Evolutionary conservation across 441 rosid species (phyloP), one percentile per base, ranked within the genome.

Genomic region (Adansonia madagascariensis): DNA sequence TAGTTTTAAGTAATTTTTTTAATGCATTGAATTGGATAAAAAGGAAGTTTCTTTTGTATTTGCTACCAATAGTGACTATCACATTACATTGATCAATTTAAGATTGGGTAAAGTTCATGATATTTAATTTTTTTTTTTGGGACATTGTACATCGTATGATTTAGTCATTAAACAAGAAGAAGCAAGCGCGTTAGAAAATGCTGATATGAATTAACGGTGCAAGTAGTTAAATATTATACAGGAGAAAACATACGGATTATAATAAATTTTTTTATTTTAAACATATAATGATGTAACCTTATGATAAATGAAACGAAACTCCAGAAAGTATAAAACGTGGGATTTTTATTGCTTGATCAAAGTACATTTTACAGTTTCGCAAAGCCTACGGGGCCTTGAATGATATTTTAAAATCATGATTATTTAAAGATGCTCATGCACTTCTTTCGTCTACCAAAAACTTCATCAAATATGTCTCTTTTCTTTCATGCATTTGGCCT

Each of bases 1-100:
- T 59, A 5, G 9, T 59, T 22, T 66, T 47, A 80, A 75, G 79
- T 71, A 55, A 60, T 74, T 77, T 82, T 80, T 77, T 74, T 24
- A 35, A 64, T 79, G 84, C 74, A 80, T 84, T 82, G 74, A 80
- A 84, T 78, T 81, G 84, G 87, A 85, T 86, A 83, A 85, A 86
- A 83, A 31, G 6, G 41, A 83, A 75, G 84, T 77, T 82, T 71
- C 78, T 80, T 81, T 77, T 77, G 31, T 79, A 78, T 80, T 77
- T 75, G 46, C 73, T 52, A 64, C 31, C 18, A 72, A 72, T 82
- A 65, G 86, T 89, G 92, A 89, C 89, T 24, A 80, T 80, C 79
- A 89, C 92, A 87, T 86, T 87, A 79, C 14, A 62, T 62, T 27
- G 12, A 62, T 11, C n/a, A 27, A 27, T n/a, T 27, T 27, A 27